A percentile compares a stretch with the other conserved stretches of the same genome.
phyloP scores from a whole-genome alignment of 192 early-diverging fungal species.

The Polychytrium aggregatum region DNA sequence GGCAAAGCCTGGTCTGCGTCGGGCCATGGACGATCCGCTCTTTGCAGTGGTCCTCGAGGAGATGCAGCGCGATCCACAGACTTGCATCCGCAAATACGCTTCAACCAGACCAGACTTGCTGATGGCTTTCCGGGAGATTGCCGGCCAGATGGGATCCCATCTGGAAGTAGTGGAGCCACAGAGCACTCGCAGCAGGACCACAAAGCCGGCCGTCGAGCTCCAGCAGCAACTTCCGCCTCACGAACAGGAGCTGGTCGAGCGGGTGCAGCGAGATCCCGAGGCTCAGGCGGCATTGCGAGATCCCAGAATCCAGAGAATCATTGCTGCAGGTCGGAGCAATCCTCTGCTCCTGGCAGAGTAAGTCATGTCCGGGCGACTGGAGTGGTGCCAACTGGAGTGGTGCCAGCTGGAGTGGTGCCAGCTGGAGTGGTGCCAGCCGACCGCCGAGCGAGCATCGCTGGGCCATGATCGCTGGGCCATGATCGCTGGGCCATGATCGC shows the following conservation, averaged over 20 bases:
- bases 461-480: too few species aligned
- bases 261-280: conserved; percentile 13
- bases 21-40: conserved; percentile 22
- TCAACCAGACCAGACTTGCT: conserved; percentile 14
- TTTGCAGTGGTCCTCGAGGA: conserved; percentile 20
- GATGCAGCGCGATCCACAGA: conserved; percentile 19
- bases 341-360: too few species aligned
- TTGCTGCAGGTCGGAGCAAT: too few species aligned
- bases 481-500: too few species aligned
- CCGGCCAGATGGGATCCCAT: conserved; percentile 22
- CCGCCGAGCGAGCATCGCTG: too few species aligned
- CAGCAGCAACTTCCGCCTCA: conserved; percentile 12
- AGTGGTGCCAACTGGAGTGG: too few species aligned
- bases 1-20: conserved; percentile 14
- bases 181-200: not conserved
- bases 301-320: not conserved
- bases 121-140: conserved; percentile 25
- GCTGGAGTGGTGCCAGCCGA: too few species aligned
- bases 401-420: too few species aligned
- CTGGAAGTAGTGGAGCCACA: conserved; percentile 10
- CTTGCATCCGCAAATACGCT: conserved; percentile 20
- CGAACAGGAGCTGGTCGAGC: conserved; percentile 19
- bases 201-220: conserved; percentile 1
- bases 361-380: too few species aligned
- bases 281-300: conserved; percentile 10